A percentile compares a stretch with the other conserved stretches of the same genome.
phyloP scores from a whole-genome alignment of 306 rosid species.

The Dalbergia cochinchinensis region DNA sequence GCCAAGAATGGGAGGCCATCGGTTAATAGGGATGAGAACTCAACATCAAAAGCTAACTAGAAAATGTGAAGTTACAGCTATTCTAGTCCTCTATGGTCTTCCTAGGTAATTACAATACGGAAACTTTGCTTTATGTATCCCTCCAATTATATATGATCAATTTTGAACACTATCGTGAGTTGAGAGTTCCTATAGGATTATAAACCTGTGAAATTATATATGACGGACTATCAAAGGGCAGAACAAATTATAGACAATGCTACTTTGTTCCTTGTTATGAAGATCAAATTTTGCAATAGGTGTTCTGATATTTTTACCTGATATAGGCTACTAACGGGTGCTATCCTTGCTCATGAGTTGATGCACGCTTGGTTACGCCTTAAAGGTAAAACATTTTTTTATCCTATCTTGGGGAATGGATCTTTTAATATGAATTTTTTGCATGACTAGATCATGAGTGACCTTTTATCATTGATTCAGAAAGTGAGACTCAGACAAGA shows the following conservation, averaged over 20 bases:
- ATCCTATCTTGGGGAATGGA: conserved; percentile 11
- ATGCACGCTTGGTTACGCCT: conserved; percentile 99
- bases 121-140: background rate
- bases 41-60: conserved; percentile 78
- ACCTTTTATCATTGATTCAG: no score
- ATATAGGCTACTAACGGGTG: conserved; percentile 93
- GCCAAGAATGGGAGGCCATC: conserved; percentile 50
- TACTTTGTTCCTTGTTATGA: conserved; percentile 13
- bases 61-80: conserved; percentile 93
- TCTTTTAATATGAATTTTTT: no score
- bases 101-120: conserved; percentile 68
- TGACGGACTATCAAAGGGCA: background rate
- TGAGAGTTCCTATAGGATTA: background rate
- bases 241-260: conserved; percentile 18
- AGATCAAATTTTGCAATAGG: conserved; percentile 2
- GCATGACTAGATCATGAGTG: no score
- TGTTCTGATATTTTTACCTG: conserved; percentile 22
- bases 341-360: conserved; percentile 98
- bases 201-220: background rate
- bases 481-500: no score
- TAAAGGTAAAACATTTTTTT: conserved; percentile 63
- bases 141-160: background rate
- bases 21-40: conserved; percentile 62
- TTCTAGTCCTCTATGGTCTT: conserved; percentile 97
- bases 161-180: background rate